These are phyloP conservation scores for Lagenidium sp. DNA, from an alignment of 352 stramenopile genomes.

Conservation along the genomic window DNA sequence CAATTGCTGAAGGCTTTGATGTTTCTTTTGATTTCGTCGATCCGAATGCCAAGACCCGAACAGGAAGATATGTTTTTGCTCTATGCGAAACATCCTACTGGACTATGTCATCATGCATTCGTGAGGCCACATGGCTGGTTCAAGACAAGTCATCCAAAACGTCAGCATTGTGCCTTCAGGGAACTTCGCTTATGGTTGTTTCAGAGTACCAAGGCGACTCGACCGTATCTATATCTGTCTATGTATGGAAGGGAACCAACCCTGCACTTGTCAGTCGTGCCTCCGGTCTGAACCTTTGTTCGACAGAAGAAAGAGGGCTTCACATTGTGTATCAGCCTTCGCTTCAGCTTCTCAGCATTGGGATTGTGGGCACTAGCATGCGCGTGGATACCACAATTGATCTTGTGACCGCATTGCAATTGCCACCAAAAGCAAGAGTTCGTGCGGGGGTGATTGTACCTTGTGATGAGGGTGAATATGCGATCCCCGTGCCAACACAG, in stretches of 20 bases:
- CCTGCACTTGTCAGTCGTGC: slow-evolving; percentile 10
- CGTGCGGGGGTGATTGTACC: background rate
- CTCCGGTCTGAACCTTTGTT: slow-evolving; percentile 2
- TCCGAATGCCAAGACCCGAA: no score
- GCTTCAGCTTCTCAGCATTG: background rate
- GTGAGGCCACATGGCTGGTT: slow-evolving; percentile 13
- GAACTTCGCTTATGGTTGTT: no score
- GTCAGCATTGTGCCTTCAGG: no score
- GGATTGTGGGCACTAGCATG: background rate
- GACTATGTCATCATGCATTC: slow-evolving; percentile 43
- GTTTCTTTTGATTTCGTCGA: no score
- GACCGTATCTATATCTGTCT: slow-evolving; percentile 9
- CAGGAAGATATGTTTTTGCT: slow-evolving; percentile 33
- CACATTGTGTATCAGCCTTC: background rate
- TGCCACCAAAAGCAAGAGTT: background rate
- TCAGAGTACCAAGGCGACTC: no score
- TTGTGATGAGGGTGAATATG: background rate
- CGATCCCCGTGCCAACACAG: background rate
- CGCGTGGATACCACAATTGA: background rate
- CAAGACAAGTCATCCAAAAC: no score
- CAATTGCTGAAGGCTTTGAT: no score
- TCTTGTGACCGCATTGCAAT: background rate
- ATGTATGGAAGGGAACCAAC: slow-evolving; percentile 16
- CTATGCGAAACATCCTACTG: slow-evolving; percentile 65
- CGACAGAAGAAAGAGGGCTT: no score